Evolutionary conservation across 225 moss, liverwort and hornwort species (phyloP).

Genomic region (Takakia lepidozioides): DNA sequence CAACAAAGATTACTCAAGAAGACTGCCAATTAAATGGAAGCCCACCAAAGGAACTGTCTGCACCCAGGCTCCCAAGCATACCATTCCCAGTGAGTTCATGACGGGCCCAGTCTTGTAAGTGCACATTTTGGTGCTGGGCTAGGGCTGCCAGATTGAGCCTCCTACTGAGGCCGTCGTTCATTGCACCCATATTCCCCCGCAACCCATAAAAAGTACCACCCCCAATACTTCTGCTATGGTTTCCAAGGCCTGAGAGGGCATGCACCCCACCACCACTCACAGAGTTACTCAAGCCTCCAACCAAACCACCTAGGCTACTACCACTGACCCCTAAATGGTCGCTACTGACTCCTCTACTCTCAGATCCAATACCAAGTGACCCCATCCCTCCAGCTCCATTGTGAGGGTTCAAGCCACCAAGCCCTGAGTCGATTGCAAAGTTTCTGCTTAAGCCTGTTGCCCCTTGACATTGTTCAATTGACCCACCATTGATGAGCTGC

Average conservation of each 20-base stretch:
- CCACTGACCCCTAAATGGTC: slow-evolving; percentile 52
- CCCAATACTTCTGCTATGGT: slow-evolving; percentile 35
- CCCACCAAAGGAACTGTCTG: slow-evolving; percentile 72
- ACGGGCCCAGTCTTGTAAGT: slow-evolving; percentile 53
- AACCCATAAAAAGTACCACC: slow-evolving; percentile 8
- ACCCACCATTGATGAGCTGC: slow-evolving; percentile 53
- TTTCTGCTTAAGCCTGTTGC: slow-evolving; percentile 19
- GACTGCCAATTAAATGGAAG: slow-evolving; percentile 59
- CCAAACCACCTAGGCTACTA: slow-evolving; percentile 49
- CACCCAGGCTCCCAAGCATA: slow-evolving; percentile 69
- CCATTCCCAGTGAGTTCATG: slow-evolving; percentile 60
- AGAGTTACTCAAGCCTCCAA: slow-evolving; percentile 54
- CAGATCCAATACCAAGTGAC: slow-evolving; percentile 53
- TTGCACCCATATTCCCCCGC: slow-evolving; percentile 46
- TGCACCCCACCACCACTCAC: slow-evolving; percentile 41
- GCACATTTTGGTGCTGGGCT: slow-evolving; percentile 66
- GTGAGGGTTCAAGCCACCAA: slow-evolving; percentile 25
- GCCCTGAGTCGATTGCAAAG: slow-evolving; percentile 44
- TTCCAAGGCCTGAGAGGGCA: slow-evolving; percentile 56
- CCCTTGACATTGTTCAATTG: no score
- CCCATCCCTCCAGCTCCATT: slow-evolving; percentile 37
- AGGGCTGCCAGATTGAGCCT: slow-evolving; percentile 68
- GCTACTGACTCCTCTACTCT: slow-evolving; percentile 38
- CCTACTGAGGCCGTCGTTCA: slow-evolving; percentile 69
- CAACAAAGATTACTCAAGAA: no score